These are phyloP conservation scores for Begonia peltatifolia DNA, from an alignment of 306 rosid species.

Conservation along the genomic window DNA sequence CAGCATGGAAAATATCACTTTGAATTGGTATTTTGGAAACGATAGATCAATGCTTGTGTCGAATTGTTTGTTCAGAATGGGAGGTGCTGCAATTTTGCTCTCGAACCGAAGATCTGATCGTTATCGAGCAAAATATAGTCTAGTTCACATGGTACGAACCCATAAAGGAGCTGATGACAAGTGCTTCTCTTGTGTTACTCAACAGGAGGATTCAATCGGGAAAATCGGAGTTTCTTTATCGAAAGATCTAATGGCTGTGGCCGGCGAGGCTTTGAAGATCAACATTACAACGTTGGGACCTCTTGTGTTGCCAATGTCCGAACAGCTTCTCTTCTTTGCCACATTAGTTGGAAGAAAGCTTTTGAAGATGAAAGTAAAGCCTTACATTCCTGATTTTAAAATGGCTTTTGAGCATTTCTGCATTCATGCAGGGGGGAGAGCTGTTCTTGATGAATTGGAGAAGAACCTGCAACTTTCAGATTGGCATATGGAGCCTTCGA, in stretches of 20 bases:
- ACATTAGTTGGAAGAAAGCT: conserved; percentile 32
- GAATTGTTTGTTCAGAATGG: conserved; percentile 56
- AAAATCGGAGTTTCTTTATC: conserved; percentile 45
- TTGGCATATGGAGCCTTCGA: conserved; percentile 58
- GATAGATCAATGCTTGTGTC: conserved; percentile 53
- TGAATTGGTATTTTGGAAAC: conserved; percentile 60
- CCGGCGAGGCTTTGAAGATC: conserved; percentile 53
- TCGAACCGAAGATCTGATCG: conserved; percentile 26
- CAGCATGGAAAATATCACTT: conserved; percentile 55
- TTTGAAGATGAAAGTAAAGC: conserved; percentile 39
- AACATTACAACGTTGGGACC: conserved; percentile 57
- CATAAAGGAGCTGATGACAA: conserved; percentile 51
- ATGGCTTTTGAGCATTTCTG: conserved; percentile 56
- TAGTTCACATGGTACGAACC: conserved; percentile 41
- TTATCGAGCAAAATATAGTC: conserved; percentile 29
- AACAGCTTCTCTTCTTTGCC: conserved; percentile 42
- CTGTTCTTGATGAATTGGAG: conserved; percentile 51
- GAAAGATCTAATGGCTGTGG: conserved; percentile 50
- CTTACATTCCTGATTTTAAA: conserved; percentile 52
- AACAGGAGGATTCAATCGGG: conserved; percentile 32
- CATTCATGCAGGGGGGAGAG: conserved; percentile 62
- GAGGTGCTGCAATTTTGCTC: conserved; percentile 52
- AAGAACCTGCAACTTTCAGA: conserved; percentile 42
- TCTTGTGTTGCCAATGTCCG: conserved; percentile 48
- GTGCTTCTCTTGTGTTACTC: conserved; percentile 43